Percentiles rank a stretch among this genome's conserved stretches.
Evolutionary conservation across 352 stramenopile genomes (phyloP).

Genomic region (Globisporangium okanoganense): DNA sequence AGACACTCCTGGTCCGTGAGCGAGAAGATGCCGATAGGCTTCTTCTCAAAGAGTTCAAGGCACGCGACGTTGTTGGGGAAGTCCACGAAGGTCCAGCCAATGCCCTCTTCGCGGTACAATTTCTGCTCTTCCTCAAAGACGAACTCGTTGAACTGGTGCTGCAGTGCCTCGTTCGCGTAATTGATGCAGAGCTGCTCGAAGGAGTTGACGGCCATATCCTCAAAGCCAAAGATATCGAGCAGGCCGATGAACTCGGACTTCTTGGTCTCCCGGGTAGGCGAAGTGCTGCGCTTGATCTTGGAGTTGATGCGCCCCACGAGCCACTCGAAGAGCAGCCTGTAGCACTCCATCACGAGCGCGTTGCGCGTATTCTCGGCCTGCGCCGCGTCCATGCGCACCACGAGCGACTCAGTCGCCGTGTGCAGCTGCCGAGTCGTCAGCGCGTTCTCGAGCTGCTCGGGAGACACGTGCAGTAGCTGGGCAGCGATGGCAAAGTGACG

Average conservation of each 20-base stretch:
- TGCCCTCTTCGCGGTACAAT: conserved; percentile 72
- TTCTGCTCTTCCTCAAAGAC: conserved; percentile 91
- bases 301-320: conserved; percentile 91
- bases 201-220: conserved; percentile 82
- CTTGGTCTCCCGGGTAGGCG: conserved; percentile 6
- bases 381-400: conserved; percentile 56
- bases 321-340: conserved; percentile 92
- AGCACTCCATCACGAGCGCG: conserved; percentile 91
- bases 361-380: conserved; percentile 82
- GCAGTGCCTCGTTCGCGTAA: conserved; percentile 85
- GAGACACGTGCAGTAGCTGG: conserved; percentile 53
- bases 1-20: conserved; percentile 81
- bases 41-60: conserved; percentile 77
- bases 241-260: conserved; percentile 65
- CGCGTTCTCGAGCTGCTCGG: conserved; percentile 45
- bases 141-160: conserved; percentile 89
- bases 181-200: conserved; percentile 92
- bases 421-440: conserved; percentile 61
- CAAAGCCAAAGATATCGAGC: conserved; percentile 89
- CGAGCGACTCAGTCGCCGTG: conserved; percentile 70
- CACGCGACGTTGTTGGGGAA: conserved; percentile 80
- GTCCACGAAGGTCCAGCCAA: conserved; percentile 69
- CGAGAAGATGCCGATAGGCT: conserved; percentile 77
- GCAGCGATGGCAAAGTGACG: conserved; percentile 51
- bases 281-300: conserved; percentile 49